A percentile compares a stretch with the other conserved stretches of the same genome.
Conservation (phyloP, 2,329 filamentous ascomycete species). For the Cylindrodendrum hubeiense region DNA sequence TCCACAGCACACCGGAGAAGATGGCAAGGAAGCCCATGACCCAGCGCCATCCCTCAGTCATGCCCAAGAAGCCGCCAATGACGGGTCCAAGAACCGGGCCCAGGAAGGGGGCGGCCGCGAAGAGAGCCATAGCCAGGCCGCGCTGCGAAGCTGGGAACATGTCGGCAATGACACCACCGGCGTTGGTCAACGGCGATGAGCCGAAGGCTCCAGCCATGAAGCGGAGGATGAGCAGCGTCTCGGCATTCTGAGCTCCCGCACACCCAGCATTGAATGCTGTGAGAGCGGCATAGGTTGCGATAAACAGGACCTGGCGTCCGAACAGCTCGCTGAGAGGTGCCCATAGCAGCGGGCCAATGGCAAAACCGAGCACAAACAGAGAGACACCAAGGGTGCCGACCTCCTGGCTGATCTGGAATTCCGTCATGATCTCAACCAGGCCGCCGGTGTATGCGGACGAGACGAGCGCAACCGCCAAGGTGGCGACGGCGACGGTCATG, state of each 20-base stretch:
- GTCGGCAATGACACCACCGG: constrained; percentile 69
- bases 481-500: constrained; percentile 69
- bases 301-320: constrained; percentile 66
- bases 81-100: constrained; percentile 69
- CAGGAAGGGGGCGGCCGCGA: constrained; percentile 69
- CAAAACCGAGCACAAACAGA: constrained; percentile 67
- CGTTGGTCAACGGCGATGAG: constrained; percentile 67
- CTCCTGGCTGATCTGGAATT: constrained; percentile 75
- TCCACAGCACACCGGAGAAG: constrained; percentile 66
- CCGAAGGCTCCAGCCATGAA: constrained; percentile 72
- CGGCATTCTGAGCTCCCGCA: constrained; percentile 64
- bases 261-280: constrained; percentile 67
- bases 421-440: constrained; percentile 69
- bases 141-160: constrained; percentile 64
- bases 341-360: constrained; percentile 67
- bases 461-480: constrained; percentile 73
- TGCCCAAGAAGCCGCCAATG: constrained; percentile 68
- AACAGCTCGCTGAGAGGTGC: constrained; percentile 69
- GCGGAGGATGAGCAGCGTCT: constrained; percentile 69
- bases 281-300: constrained; percentile 63
- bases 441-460: constrained; percentile 72
- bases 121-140: constrained; percentile 66
- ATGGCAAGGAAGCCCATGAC: constrained; percentile 68
- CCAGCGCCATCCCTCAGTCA: constrained; percentile 70
- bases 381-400: constrained; percentile 77